Percentiles rank a stretch among this genome's conserved stretches.
phyloP scores from a whole-genome alignment of 1,284 basidiomycete species.

The Cryptococcus sp. region DNA sequence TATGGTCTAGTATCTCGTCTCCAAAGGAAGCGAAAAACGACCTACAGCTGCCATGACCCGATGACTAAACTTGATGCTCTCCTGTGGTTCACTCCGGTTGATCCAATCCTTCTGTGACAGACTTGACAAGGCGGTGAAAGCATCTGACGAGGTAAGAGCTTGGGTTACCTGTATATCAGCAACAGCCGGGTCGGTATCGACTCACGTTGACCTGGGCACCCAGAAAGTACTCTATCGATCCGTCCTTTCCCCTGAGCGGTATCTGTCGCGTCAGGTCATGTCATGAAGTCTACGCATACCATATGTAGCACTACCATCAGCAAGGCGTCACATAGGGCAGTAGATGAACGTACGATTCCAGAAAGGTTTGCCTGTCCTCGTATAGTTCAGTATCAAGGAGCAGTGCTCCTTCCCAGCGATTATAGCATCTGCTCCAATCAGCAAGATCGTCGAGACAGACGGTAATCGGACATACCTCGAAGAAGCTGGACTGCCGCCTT shows the following conservation, averaged over 20 bases:
- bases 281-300: conserved; percentile 2
- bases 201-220: conserved; percentile 19
- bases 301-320: conserved; percentile 12
- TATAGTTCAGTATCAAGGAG: conserved; percentile 18
- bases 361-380: conserved; percentile 17
- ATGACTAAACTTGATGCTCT: background rate
- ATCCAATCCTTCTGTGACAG: conserved; percentile 4
- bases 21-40: background rate
- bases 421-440: conserved; percentile 10
- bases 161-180: conserved; percentile 9
- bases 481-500: conserved; percentile 9
- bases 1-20: too few species aligned
- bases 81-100: background rate
- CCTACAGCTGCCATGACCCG: conserved; percentile 3
- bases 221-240: conserved; percentile 11
- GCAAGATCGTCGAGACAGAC: background rate
- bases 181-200: background rate
- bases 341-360: conserved; percentile 16
- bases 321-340: background rate
- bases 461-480: conserved; percentile 9
- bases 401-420: conserved; percentile 15
- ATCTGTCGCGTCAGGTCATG: conserved; percentile 7
- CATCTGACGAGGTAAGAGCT: conserved; percentile 1
- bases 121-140: conserved; percentile 4
- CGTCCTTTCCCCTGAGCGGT: conserved; percentile 10